Evolutionary conservation across 2,329 filamentous ascomycete species (phyloP).

Genomic region (Monilinia fructicola): DNA sequence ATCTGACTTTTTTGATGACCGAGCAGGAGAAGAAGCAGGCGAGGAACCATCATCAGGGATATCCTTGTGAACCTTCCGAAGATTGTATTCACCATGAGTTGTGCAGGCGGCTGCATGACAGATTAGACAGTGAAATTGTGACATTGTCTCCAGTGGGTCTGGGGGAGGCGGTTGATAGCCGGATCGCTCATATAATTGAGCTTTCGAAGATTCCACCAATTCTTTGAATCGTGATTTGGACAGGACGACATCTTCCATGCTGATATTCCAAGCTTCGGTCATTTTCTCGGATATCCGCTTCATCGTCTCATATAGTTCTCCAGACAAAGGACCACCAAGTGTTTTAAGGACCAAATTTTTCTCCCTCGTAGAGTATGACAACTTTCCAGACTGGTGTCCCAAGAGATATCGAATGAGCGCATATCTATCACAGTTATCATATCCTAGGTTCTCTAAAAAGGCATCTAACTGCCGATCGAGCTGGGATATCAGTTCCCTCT

Average conservation of each 20-base stretch:
- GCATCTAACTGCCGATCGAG: conserved; percentile 28
- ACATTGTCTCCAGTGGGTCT: conserved; percentile 32
- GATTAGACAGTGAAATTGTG: conserved; percentile 35
- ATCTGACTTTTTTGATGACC: conserved; percentile 20
- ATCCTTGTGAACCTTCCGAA: conserved; percentile 19
- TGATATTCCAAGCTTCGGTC: conserved; percentile 26
- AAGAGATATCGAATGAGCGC: conserved; percentile 31
- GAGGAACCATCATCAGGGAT: conserved; percentile 25
- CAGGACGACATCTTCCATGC: conserved; percentile 30
- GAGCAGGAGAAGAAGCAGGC: background rate
- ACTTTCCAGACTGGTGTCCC: conserved; percentile 12
- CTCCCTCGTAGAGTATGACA: conserved; percentile 23
- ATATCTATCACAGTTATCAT: conserved; percentile 24
- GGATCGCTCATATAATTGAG: conserved; percentile 1
- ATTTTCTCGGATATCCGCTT: conserved; percentile 28
- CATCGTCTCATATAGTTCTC: conserved; percentile 13
- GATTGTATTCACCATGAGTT: conserved; percentile 36
- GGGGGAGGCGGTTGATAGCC: background rate
- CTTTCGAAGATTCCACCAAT: conserved; percentile 27
- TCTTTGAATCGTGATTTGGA: conserved; percentile 31
- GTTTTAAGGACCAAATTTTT: conserved; percentile 25
- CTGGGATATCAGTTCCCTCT: conserved; percentile 27
- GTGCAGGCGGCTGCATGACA: conserved; percentile 38
- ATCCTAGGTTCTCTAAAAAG: conserved; percentile 30
- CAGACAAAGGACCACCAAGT: conserved; percentile 23